A percentile compares a stretch with the other conserved stretches of the same genome.
phyloP scores from a whole-genome alignment of 345 rosid genomes.

The Alliaria petiolata region DNA sequence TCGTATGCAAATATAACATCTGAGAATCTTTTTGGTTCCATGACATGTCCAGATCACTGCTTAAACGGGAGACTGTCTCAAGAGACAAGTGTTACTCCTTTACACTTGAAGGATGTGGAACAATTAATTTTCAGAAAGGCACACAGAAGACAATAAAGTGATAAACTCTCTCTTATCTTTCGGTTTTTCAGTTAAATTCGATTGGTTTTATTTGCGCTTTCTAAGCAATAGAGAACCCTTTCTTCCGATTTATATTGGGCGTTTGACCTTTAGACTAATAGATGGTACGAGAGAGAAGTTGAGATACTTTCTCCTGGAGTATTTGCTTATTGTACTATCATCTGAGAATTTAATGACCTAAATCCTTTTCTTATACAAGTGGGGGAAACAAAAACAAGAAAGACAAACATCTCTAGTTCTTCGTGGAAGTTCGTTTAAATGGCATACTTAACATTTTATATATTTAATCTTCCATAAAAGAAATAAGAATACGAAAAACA shows the following conservation, averaged over 20 bases:
- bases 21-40: background rate
- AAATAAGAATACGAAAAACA: too few species aligned
- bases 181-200: background rate
- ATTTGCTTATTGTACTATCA: slow-evolving; percentile 1
- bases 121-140: background rate
- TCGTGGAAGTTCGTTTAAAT: background rate
- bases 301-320: too few species aligned
- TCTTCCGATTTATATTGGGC: too few species aligned
- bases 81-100: background rate
- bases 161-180: background rate
- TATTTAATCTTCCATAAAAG: too few species aligned
- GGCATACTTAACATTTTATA: too few species aligned
- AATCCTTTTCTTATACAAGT: background rate
- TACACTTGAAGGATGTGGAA: background rate
- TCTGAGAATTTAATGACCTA: background rate
- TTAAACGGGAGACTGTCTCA: background rate
- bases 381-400: background rate
- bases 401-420: background rate
- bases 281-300: too few species aligned
- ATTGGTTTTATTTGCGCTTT: background rate
- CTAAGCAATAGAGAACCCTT: too few species aligned
- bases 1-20: background rate
- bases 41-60: slow-evolving; percentile 9
- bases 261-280: background rate
- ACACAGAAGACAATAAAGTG: background rate